Evolutionary conservation across 164 flowering plant species (phyloP).

Genomic region (Magnolia officinalis): DNA sequence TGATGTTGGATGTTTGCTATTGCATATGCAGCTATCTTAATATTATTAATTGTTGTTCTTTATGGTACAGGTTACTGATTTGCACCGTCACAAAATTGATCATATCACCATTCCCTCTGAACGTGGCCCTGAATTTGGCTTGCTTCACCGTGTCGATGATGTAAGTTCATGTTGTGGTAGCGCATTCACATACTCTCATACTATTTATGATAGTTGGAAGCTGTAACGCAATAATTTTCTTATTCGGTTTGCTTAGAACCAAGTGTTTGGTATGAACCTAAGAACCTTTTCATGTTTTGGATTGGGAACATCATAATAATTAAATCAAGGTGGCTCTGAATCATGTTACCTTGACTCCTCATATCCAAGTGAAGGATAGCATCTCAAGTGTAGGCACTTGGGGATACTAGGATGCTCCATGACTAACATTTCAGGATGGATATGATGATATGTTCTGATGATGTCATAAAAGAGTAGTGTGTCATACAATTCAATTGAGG

Average conservation of each 20-base stretch:
- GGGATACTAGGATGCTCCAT: too few relatives aligned
- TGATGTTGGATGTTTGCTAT: background rate
- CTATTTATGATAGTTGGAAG: background rate
- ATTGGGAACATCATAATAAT: too few relatives aligned
- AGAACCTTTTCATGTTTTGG: background rate
- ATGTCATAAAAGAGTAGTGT: too few relatives aligned
- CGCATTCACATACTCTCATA: background rate
- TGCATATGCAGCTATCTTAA: background rate
- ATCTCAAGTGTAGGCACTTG: background rate
- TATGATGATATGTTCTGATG: too few relatives aligned
- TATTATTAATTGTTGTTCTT: background rate
- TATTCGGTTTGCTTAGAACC: background rate
- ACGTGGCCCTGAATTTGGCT: conserved; percentile 79
- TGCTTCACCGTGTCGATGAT: conserved; percentile 85
- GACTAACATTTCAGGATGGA: too few relatives aligned
- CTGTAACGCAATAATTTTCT: background rate
- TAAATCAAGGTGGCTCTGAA: background rate
- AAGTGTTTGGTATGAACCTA: background rate
- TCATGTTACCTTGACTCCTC: background rate
- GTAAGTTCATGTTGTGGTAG: conserved; percentile 36
- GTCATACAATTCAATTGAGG: too few relatives aligned
- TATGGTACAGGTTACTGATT: conserved; percentile 61
- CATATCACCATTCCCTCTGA: conserved; percentile 83
- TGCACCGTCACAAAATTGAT: conserved; percentile 95
- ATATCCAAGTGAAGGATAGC: background rate